phyloP scores from a whole-genome alignment of 495 filamentous ascomycete species.

The Aspergillus leporis region DNA sequence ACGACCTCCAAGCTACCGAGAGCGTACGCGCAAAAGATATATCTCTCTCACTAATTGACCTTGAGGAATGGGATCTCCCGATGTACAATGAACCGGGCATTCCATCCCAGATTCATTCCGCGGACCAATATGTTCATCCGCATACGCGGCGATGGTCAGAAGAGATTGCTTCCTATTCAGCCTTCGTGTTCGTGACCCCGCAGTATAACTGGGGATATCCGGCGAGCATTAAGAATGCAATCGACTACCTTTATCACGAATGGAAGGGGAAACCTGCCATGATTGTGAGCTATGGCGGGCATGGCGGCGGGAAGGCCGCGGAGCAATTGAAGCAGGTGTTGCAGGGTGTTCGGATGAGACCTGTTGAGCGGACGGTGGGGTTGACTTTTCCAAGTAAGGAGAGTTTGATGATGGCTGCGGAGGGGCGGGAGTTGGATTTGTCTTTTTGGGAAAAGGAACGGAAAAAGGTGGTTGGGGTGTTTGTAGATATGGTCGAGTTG shows the following conservation, averaged over 20 bases:
- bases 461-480: background rate
- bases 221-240: conserved; percentile 60
- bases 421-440: conserved; percentile 12
- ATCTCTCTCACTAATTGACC: conserved; percentile 39
- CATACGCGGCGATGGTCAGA: conserved; percentile 53
- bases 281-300: conserved; percentile 56
- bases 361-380: conserved; percentile 14
- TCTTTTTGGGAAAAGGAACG: conserved; percentile 11
- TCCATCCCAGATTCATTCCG: conserved; percentile 45
- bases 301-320: conserved; percentile 48
- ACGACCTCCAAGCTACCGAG: conserved; percentile 4
- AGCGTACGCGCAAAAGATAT: background rate
- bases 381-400: conserved; percentile 23
- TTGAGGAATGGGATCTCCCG: conserved; percentile 53
- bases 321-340: conserved; percentile 35
- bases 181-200: conserved; percentile 59
- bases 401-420: background rate
- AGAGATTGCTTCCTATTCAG: conserved; percentile 46
- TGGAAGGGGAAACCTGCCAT: conserved; percentile 59
- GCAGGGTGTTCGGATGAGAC: conserved; percentile 24
- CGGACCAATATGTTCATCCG: conserved; percentile 43
- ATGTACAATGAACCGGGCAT: conserved; percentile 56
- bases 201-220: conserved; percentile 58
- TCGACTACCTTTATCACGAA: conserved; percentile 61
- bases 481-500: background rate